Evolutionary conservation across 371 early-diverging fungal species (phyloP), one percentile per base, ranked within the genome.

Genomic region (Chytridiales sp.): DNA sequence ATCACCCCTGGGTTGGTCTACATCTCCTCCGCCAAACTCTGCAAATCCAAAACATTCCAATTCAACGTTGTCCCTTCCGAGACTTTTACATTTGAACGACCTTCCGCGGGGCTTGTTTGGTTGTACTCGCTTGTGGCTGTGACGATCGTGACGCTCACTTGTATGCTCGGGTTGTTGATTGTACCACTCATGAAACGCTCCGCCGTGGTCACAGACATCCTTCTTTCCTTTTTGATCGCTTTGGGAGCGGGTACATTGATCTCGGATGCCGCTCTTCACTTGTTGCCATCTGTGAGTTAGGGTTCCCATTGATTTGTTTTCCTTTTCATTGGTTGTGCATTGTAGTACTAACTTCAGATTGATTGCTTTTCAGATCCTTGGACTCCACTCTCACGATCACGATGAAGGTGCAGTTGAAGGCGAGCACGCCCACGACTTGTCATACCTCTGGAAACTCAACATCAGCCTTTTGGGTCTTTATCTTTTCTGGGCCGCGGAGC

Each of bases 31-130:
- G 48, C 48, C 11, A 48, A 48, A 19, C 48, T 48, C 48, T 48
- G 48, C 48, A 48, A 48, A 26, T 11, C 24, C 48, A 48, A 48
- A 48, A n/a, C n/a, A n/a, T n/a, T n/a, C n/a, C n/a, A n/a, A n/a
- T n/a, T n/a, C n/a, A n/a, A n/a, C n/a, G 30, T 29, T 19, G 24
- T 48, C 26, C 27, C 48, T 6, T 13, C 29, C 30, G 29, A 48
- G 30, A 19, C 48, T 6, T n/a, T 9, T 6, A 19, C 5, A 8
- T 29, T 29, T 17, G 30, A 26, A 4, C 11, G 48, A 26, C 48
- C 48, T 5, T 8, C 48, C 4, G 19, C 48, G 9, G 9, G 4
- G 4, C 21, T 9, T 4, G 48, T 48, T 4, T 48, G 48, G 48
- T 6, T 19, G 9, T 48, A 48, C 48, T 48, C 48, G 4, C 24